phyloP scores from a whole-genome alignment of 176 grass and related monocot genomes.

The Pharus latifolius region DNA sequence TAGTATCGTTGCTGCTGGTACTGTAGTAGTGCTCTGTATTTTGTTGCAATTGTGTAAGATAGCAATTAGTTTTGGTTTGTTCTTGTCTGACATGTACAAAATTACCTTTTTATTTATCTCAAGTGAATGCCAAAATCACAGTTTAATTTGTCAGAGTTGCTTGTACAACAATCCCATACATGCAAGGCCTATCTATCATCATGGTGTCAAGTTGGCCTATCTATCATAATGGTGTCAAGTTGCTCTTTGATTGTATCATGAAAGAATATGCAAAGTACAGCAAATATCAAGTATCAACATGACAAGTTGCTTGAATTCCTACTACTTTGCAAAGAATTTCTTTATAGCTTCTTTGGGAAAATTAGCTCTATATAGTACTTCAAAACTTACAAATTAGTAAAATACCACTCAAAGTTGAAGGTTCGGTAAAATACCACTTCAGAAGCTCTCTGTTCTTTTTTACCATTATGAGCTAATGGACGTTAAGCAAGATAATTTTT shows the following conservation, averaged over 20 bases:
- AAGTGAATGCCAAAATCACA: neutral
- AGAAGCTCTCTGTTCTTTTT: too few species aligned
- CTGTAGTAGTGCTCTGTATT: constrained; percentile 16
- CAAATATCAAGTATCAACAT: neutral
- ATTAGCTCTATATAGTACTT: too few species aligned
- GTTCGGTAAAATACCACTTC: too few species aligned
- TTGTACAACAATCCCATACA: neutral
- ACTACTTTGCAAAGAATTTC: neutral
- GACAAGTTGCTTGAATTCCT: neutral
- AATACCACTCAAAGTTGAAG: too few species aligned
- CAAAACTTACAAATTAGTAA: too few species aligned
- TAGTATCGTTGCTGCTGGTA: neutral
- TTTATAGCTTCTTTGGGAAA: too few species aligned
- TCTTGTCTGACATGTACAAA: neutral
- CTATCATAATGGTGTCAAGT: neutral
- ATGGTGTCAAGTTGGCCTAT: too few species aligned
- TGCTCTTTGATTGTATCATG: neutral
- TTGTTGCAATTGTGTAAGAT: constrained; percentile 13
- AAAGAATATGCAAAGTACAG: too few species aligned
- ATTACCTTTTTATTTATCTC: neutral
- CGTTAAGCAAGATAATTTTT: too few species aligned
- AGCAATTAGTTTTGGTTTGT: constrained; percentile 5
- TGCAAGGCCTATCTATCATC: too few species aligned
- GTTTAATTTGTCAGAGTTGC: neutral
- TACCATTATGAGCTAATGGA: too few species aligned